Conservation (phyloP, 2,329 filamentous ascomycete species). For the Neofusicoccum sp. region DNA sequence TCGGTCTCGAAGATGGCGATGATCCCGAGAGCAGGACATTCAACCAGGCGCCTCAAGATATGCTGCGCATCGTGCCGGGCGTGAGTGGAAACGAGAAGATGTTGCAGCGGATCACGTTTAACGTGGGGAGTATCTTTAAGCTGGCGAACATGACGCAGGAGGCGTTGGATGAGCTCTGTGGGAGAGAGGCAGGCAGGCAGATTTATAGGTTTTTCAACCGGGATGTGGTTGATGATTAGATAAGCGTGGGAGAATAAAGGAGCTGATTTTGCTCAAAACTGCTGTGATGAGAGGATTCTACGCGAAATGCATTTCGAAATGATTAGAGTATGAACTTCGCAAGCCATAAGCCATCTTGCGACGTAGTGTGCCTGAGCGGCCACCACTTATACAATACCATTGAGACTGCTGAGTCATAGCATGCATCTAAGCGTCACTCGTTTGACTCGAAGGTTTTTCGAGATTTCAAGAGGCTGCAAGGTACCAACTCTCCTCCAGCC, state of each 20-base stretch:
- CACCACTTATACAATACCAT: too few relatives aligned
- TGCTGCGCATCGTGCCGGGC: conserved; percentile 81
- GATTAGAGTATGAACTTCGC: too few relatives aligned
- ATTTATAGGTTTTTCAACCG: conserved; percentile 79
- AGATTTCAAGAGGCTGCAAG: not conserved
- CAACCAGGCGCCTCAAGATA: conserved; percentile 83
- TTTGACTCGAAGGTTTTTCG: not conserved
- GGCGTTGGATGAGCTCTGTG: conserved; percentile 72
- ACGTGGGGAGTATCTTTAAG: conserved; percentile 73
- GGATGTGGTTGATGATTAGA: conserved; percentile 42
- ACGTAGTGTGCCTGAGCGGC: too few relatives aligned
- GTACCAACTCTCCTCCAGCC: not conserved
- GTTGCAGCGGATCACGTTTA: conserved; percentile 67
- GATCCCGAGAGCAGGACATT: conserved; percentile 63
- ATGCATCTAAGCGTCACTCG: not conserved
- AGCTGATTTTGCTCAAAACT: too few relatives aligned
- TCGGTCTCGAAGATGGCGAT: conserved; percentile 68
- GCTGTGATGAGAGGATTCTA: too few relatives aligned
- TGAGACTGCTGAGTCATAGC: too few relatives aligned
- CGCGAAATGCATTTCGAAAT: too few relatives aligned
- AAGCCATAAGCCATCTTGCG: too few relatives aligned
- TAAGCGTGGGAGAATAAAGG: too few relatives aligned
- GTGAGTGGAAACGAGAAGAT: conserved; percentile 69
- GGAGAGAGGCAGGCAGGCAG: conserved; percentile 71
- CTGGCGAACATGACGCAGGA: conserved; percentile 80